These are phyloP conservation scores for Fusarium coicis DNA, from an alignment of 2,329 filamentous ascomycete species.

Conservation along the genomic window DNA sequence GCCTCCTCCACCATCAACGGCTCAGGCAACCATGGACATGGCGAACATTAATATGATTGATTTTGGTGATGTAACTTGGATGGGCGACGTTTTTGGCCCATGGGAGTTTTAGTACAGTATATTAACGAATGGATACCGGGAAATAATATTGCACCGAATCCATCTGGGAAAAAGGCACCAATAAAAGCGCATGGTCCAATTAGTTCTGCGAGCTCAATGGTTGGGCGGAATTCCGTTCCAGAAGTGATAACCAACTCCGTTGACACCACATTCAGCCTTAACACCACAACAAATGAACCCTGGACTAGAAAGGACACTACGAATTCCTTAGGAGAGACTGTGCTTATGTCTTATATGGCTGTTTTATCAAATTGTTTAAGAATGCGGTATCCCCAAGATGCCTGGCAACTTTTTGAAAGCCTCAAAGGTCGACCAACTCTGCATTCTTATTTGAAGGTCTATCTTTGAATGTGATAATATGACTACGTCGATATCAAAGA, in stretches of 20 bases:
- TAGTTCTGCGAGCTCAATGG: neutral
- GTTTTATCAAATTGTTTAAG: constrained; percentile 14
- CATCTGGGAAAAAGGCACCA: neutral
- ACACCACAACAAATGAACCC: constrained; percentile 6
- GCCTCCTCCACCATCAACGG: constrained; percentile 8
- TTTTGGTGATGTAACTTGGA: constrained; percentile 51
- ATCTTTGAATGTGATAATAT: neutral
- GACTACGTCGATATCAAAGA: neutral
- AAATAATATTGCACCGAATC: neutral
- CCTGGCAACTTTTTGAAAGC: neutral
- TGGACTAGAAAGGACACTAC: constrained; percentile 7
- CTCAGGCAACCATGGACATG: constrained; percentile 32
- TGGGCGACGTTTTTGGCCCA: constrained; percentile 52
- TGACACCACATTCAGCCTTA: constrained; percentile 20
- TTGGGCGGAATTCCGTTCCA: constrained; percentile 21
- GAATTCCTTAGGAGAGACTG: constrained; percentile 1
- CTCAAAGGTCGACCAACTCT: neutral
- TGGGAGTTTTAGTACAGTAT: constrained; percentile 48
- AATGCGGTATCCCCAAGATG: constrained; percentile 9
- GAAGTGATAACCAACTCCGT: constrained; percentile 19
- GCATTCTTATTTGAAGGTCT: neutral
- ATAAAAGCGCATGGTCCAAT: neutral
- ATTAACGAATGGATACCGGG: neutral
- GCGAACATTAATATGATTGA: constrained; percentile 44
- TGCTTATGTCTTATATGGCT: constrained; percentile 6